Base-by-base conservation (phyloP, 306 rosid genomes). In the Casuarina equisetifolia region DNA sequence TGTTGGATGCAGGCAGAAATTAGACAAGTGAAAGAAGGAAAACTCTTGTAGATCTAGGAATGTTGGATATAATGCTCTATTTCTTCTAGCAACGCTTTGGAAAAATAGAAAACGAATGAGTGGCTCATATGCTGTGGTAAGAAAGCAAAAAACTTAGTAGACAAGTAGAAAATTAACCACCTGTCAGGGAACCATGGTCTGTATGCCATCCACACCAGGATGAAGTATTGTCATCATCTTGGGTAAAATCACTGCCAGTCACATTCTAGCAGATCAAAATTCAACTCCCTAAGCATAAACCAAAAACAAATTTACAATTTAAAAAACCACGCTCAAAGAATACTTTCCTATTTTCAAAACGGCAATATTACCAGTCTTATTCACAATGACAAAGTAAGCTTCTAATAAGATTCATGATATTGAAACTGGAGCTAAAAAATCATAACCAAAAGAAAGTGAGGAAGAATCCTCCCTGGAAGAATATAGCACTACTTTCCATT, bases 191-290 rank as follows among this genome's bases (percentile, higher is more conserved):
- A 79, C 97, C 97, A 73, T 94, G 97, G 85, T 94, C 98, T 55
- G 97, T 90, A 78, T 94, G 98, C 98, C 97, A 92, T 44, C 98
- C 98, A 67, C 98, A 94, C 98, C 98, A 94, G 78, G 97, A 92
- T 46, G 98, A 94, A 76, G 83, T 58, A 61, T 91, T 73, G 78
- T 82, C 70, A 53, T 55, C 70, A 85, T 84, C 97, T 75, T 74
- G 69, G 63, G 76, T 20, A 68, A 88, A 82, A 92, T 74, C 57
- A 74, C 92, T 83, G 86, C 84, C 85, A 66, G 83, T 74, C 83
- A 79, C 75, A 59, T 48, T 69, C 74, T 67, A 71, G 61, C 69
- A 20, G 78, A 78, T 78, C 59, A 78, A 53, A 75, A 71, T 52
- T 52, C 70, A 49, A 13, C 55, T 63, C 48, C 73, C 82, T 17